Percentiles rank a stretch among this genome's conserved stretches.
Conservation (phyloP, 164 flowering plant species). For the Cinnamomum micranthum region DNA sequence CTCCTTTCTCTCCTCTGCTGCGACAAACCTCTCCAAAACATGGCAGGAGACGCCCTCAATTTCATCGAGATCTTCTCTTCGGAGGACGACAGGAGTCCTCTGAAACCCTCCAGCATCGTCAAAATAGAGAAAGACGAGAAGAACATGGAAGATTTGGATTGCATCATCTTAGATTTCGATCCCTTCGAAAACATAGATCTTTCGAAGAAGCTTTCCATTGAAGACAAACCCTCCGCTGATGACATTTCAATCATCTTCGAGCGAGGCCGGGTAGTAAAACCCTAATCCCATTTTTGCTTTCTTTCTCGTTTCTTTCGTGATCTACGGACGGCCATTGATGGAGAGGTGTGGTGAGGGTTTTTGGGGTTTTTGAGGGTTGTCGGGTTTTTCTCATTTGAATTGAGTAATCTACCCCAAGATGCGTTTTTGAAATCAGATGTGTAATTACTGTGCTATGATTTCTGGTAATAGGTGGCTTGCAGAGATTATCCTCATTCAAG, state of each 20-base stretch:
- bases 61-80: conserved; percentile 10
- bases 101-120: not conserved
- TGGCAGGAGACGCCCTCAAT: not conserved
- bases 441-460: not conserved
- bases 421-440: no score
- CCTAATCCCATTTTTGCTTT: not conserved
- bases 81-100: not conserved
- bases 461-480: conserved; percentile 7
- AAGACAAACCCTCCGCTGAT: conserved; percentile 1
- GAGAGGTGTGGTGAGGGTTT: no score
- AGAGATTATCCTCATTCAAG: conserved; percentile 18
- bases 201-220: conserved; percentile 16
- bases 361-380: no score
- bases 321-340: not conserved
- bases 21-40: not conserved
- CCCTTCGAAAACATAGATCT: conserved; percentile 21
- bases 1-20: not conserved
- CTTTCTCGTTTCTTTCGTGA: not conserved
- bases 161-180: conserved; percentile 39
- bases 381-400: no score
- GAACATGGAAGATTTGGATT: conserved; percentile 19
- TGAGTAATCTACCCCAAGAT: no score
- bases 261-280: conserved; percentile 18
- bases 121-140: conserved; percentile 5
- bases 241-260: conserved; percentile 17